Base-by-base conservation (phyloP, 73 alveolate genomes). In the Urostyla sp. region DNA sequence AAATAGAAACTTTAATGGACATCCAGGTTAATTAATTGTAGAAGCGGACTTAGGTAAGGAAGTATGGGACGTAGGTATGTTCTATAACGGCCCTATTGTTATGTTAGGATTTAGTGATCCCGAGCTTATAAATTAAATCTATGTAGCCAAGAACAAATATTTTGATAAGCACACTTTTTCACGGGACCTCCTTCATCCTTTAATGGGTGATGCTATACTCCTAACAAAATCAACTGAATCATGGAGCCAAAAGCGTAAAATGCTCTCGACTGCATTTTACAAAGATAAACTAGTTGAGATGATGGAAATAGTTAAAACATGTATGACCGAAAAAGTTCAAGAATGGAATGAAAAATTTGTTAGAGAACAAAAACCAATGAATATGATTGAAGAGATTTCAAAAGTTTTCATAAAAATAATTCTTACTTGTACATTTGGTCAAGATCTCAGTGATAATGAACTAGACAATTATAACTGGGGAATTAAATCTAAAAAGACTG, bases 241-340 rank as follows among this genome's bases (percentile, higher is more conserved):
- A 40, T 66, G 80, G 80, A 28, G 11, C 5, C 63, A 40, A 36
- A 37, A 66, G 63, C 11, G 80, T 5, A 66, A 66, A 28, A 36
- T 21, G 27, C 63, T 66, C n/a, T 37, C 80, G 3, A 48, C 38
- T 21, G 80, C 80, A 5, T 66, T 59, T 23, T 59, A 59, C 58
- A 59, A 59, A 20, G 77, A 59, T 35, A 59, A 59, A 32, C 8
- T 59, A 30, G 20, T 40, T 11, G 51, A 3, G 5, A 66, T 66
- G 80, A 58, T 66, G 6, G 44, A 66, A 46, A 11, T 44, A 38
- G 43, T 44, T 18, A 66, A 40, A 4, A 4, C 27, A n/a, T 40
- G 15, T 7, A 66, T 61, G 1, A 66, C 36, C 51, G n/a, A 66
- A 27, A 66, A 46, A 26, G 80, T 66, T 13, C 18, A 66, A 66